Evolutionary conservation across 2,329 filamentous ascomycete genomes (phyloP).

Genomic region (Sphaerulina populicola): DNA sequence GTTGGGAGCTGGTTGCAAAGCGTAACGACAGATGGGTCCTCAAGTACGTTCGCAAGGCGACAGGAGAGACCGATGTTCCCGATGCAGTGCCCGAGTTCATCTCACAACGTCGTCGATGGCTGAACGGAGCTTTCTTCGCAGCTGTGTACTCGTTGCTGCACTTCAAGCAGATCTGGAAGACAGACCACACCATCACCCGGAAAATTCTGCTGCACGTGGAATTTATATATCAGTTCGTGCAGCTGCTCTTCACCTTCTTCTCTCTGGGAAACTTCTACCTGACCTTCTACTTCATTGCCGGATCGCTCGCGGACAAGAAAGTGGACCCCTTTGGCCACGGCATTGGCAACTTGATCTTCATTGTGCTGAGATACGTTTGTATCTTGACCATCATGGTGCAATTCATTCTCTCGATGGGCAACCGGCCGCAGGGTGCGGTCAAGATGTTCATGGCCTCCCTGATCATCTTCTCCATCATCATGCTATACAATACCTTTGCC

Average conservation of each 20-base stretch:
- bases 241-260: conserved; percentile 93
- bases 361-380: conserved; percentile 73
- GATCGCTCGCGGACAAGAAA: conserved; percentile 67
- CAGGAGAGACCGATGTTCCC: conserved; percentile 94
- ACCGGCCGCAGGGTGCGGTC: conserved; percentile 88
- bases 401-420: conserved; percentile 93
- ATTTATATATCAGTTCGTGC: conserved; percentile 89
- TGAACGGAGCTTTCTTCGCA: conserved; percentile 97
- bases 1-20: conserved; percentile 94
- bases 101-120: conserved; percentile 89
- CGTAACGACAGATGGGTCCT: conserved; percentile 90
- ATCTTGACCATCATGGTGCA: conserved; percentile 85
- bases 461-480: conserved; percentile 85
- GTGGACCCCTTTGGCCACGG: conserved; percentile 88
- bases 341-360: conserved; percentile 77
- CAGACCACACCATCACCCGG: conserved; percentile 80
- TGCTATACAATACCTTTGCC: conserved; percentile 89
- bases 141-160: conserved; percentile 96
- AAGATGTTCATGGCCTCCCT: conserved; percentile 82
- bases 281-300: conserved; percentile 95
- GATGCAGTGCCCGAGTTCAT: conserved; percentile 94
- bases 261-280: conserved; percentile 97
- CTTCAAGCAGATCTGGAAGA: conserved; percentile 84
- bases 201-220: conserved; percentile 91
- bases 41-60: conserved; percentile 95